Base-by-base conservation (phyloP, 306 rosid genomes). In the Begonia loranthoides region DNA sequence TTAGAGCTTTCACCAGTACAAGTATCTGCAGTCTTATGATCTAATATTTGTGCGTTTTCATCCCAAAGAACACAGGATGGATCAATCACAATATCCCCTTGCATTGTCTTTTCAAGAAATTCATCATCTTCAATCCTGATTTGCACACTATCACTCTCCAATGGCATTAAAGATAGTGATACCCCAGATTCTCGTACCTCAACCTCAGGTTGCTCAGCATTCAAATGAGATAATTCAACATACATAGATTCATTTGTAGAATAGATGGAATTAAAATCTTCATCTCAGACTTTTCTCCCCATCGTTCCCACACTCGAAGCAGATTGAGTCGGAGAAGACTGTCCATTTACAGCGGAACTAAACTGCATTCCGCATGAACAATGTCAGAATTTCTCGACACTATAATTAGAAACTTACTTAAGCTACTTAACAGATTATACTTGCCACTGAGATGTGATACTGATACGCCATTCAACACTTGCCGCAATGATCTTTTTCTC, bases 61-160 rank as follows among this genome's bases (percentile, higher is more conserved):
- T 86, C 95, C 94, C 95, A 86, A 28, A 82, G 77, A 56, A 87
- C 92, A 76, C 83, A 74, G 45, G 84, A 82, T 40, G 81, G 62
- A 62, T 72, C 48, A n/a, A 77, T 82, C 57, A 78, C 84, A 58
- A 66, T 60, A 60, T 66, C 70, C 63, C 79, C 83, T 51, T 68
- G 87, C 66, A 67, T 49, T 44, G 78, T 73, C 72, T 65, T 59
- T 15, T 61, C 64, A 17, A 69, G 71, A 76, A 73, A 60, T 65
- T 56, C 63, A 60, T 76, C 92, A 66, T 74, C 74, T 17, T 61
- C 51, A 60, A 61, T 51, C 65, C 71, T 58, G 13, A 49, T 57
- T 22, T 41, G 63, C 44, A 60, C 55, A 59, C 66, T 72, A 13
- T 65, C 70, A 60, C 70, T 70, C 60, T 60, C 76, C 56, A 69